Percentiles rank a stretch among this genome's conserved stretches.
Conservation (phyloP, 1,139 yeast species). For the Spathaspora jeffriesii region DNA sequence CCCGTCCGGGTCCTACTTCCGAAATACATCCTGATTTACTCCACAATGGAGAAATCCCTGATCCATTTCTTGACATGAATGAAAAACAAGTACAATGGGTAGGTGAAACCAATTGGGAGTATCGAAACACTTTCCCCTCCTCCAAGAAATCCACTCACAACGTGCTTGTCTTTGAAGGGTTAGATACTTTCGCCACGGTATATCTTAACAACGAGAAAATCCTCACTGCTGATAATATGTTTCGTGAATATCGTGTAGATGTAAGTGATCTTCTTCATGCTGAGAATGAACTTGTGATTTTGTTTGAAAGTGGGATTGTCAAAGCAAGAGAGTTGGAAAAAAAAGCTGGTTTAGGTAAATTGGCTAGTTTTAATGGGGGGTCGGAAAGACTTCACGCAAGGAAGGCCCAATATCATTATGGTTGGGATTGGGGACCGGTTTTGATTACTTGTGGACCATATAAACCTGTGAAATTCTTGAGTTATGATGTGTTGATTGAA, state of each 20-base stretch:
- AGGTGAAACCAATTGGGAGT: conserved; percentile 44
- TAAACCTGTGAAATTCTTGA: conserved; percentile 34
- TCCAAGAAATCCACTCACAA: conserved; percentile 13
- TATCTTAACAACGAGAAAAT: conserved; percentile 32
- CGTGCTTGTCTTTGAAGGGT: conserved; percentile 39
- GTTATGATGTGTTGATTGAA: conserved; percentile 18
- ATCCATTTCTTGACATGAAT: conserved; percentile 43
- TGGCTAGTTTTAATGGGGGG: conserved; percentile 40
- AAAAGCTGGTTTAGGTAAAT: conserved; percentile 15
- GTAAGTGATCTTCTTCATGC: conserved; percentile 11
- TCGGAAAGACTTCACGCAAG: conserved; percentile 41
- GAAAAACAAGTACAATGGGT: conserved; percentile 49
- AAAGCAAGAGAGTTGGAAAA: conserved; percentile 21
- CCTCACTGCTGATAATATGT: conserved; percentile 38
- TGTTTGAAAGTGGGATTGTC: conserved; percentile 22
- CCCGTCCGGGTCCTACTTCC: conserved; percentile 4
- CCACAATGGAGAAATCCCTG: conserved; percentile 34
- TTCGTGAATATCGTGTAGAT: conserved; percentile 22
- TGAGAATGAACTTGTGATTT: conserved; percentile 19
- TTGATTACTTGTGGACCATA: conserved; percentile 50
- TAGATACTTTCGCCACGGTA: conserved; percentile 45
- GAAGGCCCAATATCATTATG: conserved; percentile 56
- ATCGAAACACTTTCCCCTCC: conserved; percentile 18
- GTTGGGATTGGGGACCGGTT: conserved; percentile 63
- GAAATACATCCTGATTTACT: conserved; percentile 42